Conservation (phyloP, 305 asterid species). For the Euphrasia arctica region DNA sequence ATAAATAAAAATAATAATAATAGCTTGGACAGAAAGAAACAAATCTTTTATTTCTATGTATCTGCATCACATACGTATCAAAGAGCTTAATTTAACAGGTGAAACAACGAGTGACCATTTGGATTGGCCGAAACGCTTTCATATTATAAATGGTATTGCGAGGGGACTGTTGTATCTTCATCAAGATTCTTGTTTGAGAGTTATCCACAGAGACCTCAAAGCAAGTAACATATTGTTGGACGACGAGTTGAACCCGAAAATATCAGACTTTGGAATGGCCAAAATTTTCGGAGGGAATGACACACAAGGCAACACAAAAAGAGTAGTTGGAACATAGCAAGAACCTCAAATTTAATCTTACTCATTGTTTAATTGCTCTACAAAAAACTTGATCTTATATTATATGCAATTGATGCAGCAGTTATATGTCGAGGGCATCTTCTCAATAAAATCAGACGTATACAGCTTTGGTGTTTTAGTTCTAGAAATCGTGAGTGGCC, state of each 20-base stretch:
- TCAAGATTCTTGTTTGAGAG: constrained; percentile 2
- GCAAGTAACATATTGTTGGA: not conserved
- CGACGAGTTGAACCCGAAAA: not conserved
- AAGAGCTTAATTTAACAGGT: not conserved
- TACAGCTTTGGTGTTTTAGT: constrained; percentile 5
- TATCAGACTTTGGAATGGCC: constrained; percentile 9
- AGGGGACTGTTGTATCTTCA: constrained; percentile 9
- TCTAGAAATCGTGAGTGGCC: constrained; percentile 5
- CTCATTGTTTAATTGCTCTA: not conserved
- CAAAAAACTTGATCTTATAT: too few relatives aligned
- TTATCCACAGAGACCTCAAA: constrained; percentile 6
- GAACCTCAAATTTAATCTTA: not conserved
- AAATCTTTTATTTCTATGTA: too few relatives aligned
- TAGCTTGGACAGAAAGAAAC: not conserved
- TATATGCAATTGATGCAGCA: not conserved
- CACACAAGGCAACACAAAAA: not conserved
- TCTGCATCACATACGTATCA: too few relatives aligned
- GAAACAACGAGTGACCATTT: not conserved
- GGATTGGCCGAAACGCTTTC: not conserved
- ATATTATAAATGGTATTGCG: not conserved
- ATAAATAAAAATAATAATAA: not conserved
- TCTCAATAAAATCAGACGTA: constrained; percentile 1
- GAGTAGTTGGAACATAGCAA: constrained; percentile 5
- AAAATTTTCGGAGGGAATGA: not conserved
- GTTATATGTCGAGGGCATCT: constrained; percentile 3